Evolutionary conservation across 2,329 filamentous ascomycete species (phyloP).

Genomic region (Sporothrix curviconia): DNA sequence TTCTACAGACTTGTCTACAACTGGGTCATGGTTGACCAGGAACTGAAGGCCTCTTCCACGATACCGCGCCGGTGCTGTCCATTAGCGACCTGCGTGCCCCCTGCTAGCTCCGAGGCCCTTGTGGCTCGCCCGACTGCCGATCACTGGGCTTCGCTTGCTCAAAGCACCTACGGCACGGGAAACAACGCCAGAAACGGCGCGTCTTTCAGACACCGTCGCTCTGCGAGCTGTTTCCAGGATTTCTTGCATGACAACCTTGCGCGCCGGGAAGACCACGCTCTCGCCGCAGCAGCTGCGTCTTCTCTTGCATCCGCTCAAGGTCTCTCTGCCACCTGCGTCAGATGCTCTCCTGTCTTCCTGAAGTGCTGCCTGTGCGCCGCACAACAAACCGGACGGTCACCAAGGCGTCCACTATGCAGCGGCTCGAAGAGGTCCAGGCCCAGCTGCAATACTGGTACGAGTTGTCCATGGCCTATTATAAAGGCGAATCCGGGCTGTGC

Average conservation of each 20-base stretch:
- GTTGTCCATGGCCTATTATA: conserved; percentile 50
- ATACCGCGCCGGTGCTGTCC: conserved; percentile 55
- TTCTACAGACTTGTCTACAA: conserved; percentile 59
- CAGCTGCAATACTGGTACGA: conserved; percentile 62
- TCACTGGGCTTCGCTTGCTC: conserved; percentile 54
- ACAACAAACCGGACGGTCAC: conserved; percentile 42
- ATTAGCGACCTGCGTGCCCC: conserved; percentile 58
- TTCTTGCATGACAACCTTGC: conserved; percentile 59
- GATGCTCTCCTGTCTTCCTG: conserved; percentile 58
- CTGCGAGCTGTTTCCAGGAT: conserved; percentile 58
- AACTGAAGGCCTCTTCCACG: conserved; percentile 61
- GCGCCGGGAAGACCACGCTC: conserved; percentile 35
- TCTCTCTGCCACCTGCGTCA: conserved; percentile 58
- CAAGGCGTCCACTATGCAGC: conserved; percentile 51
- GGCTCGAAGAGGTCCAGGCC: conserved; percentile 58
- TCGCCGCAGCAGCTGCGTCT: conserved; percentile 56
- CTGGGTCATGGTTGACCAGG: conserved; percentile 69
- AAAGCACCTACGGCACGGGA: conserved; percentile 48
- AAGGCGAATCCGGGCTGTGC: conserved; percentile 51
- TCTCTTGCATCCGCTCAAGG: conserved; percentile 61
- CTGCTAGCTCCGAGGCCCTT: conserved; percentile 56
- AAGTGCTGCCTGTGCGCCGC: conserved; percentile 39
- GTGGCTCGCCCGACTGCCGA: conserved; percentile 53
- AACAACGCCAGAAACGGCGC: conserved; percentile 17
- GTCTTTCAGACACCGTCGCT: conserved; percentile 51